Percentiles rank a stretch among this genome's conserved stretches.
phyloP scores from a whole-genome alignment of 495 filamentous ascomycete genomes.

The Zalerion maritima region DNA sequence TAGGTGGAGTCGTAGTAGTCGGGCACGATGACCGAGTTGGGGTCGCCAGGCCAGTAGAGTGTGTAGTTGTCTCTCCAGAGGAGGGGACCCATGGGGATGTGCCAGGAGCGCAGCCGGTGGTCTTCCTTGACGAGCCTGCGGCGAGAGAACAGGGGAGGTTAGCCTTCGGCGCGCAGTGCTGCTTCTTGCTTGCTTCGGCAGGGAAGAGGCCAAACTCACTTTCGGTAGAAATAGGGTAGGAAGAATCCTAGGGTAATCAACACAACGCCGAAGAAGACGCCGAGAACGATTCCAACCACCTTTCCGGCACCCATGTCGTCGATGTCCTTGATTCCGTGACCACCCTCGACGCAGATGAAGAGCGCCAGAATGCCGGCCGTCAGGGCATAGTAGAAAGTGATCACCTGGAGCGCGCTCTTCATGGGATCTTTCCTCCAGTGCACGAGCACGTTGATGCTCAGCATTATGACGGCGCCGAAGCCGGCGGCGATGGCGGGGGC shows the following conservation, averaged over 20 bases:
- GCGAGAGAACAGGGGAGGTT: too few species aligned
- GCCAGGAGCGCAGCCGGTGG: conserved; percentile 25
- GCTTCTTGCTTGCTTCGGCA: too few species aligned
- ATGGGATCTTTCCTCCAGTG: conserved; percentile 42
- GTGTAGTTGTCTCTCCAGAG: conserved; percentile 19
- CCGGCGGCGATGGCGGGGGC: conserved; percentile 42
- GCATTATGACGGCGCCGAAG: conserved; percentile 43
- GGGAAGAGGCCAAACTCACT: conserved; percentile 2
- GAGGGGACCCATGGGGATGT: conserved; percentile 29
- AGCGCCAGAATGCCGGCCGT: conserved; percentile 30
- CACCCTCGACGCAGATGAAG: conserved; percentile 28
- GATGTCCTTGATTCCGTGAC: conserved; percentile 12
- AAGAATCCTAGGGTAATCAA: conserved; percentile 29
- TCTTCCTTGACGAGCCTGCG: conserved; percentile 29
- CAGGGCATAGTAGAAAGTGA: conserved; percentile 28
- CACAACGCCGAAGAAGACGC: conserved; percentile 29
- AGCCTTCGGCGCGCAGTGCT: too few species aligned
- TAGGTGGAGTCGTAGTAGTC: conserved; percentile 30
- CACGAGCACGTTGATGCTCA: conserved; percentile 44
- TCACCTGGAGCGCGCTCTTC: conserved; percentile 33
- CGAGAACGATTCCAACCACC: conserved; percentile 28
- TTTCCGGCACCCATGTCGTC: conserved; percentile 30
- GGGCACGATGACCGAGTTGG: conserved; percentile 15
- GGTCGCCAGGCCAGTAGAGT: conserved; percentile 20
- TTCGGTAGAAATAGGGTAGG: conserved; percentile 26